Evolutionary conservation across 1,284 basidiomycete species (phyloP), one percentile per base, ranked within the genome.

Genomic region (Vanrija pseudolonga): DNA sequence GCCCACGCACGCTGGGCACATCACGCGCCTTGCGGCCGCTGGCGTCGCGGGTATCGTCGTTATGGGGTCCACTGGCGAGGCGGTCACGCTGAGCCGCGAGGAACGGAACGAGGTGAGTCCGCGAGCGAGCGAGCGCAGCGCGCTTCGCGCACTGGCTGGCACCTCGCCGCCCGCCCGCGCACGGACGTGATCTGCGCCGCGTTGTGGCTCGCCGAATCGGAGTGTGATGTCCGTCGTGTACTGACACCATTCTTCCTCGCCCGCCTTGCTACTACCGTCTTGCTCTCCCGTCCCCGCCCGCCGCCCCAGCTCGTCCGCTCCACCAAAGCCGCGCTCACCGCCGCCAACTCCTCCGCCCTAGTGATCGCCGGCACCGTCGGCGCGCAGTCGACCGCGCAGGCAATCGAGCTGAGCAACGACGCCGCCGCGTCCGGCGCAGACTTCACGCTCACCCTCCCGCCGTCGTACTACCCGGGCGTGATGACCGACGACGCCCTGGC

Each of bases 31-130:
- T 24, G 65, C 62, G 17, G 51, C 49, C 37, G 53, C 64, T 12
- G 67, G 67, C 6, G 52, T 63, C 41, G 53, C 49, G n/a, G 73
- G 74, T 20, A 60, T 76, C 32, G 67, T 74, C 6, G 59, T 73
- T 4, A 64, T 67, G 44, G 74, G 74, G 3, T 66, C 65, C 8
- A 76, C 71, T 11, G 74, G 71, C 7, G 74, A 76, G 51, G 70
- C 73, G 4, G 71, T 74, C 17, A 51, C 70, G 2, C 58, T 28
- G 62, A 60, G 44, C 18, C 43, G 56, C 20, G 73, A 73, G 28
- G 73, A 75, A 57, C 50, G 64, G 22, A 68, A 61, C 44, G 44
- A 44, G 20, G 66, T 68, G 53, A 59, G 66, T 62, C n/a, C n/a
- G n/a, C n/a, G n/a, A n/a, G n/a, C n/a, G n/a, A n/a, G n/a, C n/a